Base-by-base conservation (phyloP, 805 yeast genomes). In the Jamesozyma piceae region DNA sequence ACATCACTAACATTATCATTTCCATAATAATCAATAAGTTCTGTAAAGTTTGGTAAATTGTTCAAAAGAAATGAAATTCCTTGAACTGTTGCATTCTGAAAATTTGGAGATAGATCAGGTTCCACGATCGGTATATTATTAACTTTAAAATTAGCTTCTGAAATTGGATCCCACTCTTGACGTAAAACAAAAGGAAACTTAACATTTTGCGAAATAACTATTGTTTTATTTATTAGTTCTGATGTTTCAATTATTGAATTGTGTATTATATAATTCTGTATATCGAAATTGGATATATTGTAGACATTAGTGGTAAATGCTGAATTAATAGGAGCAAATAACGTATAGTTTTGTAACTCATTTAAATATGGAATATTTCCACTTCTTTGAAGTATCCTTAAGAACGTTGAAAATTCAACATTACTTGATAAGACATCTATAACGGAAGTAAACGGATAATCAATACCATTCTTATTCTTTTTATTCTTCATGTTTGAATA, bases 261-360 rank as follows among this genome's bases (percentile, higher is more conserved):
- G 28, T 62, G 57, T 8, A 60, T 41, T 10, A 67, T 36, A 43
- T 57, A 58, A 28, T 59, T 48, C 17, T 54, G 50, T n/a, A 59
- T 39, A 40, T 51, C 52, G 43, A 55, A 52, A 2, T 44, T 35
- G 5, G 37, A 13, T n/a, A 24, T 34, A 14, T 33, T 22, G 19
- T 22, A 22, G 2, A 10, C 19, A 14, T 47, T 46, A 26, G 52
- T 42, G 4, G 65, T 67, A 58, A 82, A 84, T 1, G 95, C 95
- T 49, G 80, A 78, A 56, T 86, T 86, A 11, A 81, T 72, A 0
- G 95, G 95, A 1, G 94, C 95, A 33, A 82, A 57, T n/a, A 86
- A 61, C 0, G 95, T 84, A 44, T 80, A 74, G 56, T 83, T 80
- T 20, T 65, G 63, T 46, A 81, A 57, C 18, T 63, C 63, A 54